Evolutionary conservation across 805 yeast genomes (phyloP).

Genomic region (Lachancea lanzarotensis): DNA sequence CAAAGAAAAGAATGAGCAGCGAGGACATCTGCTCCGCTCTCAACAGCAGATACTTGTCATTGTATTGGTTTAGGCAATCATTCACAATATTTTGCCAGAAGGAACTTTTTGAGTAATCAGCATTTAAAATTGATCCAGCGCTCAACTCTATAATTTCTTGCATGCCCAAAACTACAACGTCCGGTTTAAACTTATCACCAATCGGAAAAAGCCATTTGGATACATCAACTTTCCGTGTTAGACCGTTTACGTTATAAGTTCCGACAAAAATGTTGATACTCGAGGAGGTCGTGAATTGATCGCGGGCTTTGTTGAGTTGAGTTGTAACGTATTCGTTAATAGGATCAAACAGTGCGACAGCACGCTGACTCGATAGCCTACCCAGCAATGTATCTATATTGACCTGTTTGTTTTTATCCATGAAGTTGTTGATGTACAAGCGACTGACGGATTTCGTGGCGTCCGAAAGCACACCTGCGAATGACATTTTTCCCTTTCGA

Average conservation of each 20-base stretch:
- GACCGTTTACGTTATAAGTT: constrained; percentile 83
- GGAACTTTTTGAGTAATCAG: constrained; percentile 69
- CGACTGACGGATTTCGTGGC: constrained; percentile 94
- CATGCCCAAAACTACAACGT: constrained; percentile 80
- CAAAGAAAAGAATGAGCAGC: constrained; percentile 57
- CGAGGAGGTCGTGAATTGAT: constrained; percentile 52
- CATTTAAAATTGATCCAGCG: constrained; percentile 82
- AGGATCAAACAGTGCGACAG: constrained; percentile 81
- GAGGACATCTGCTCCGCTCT: constrained; percentile 76
- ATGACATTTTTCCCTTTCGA: constrained; percentile 90
- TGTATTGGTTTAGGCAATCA: constrained; percentile 51
- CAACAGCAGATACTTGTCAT: constrained; percentile 52
- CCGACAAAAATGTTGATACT: constrained; percentile 68
- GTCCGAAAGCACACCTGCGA: constrained; percentile 96
- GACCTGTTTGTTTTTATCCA: constrained; percentile 85
- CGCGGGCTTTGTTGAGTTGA: constrained; percentile 40
- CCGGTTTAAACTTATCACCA: constrained; percentile 53
- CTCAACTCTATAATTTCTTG: constrained; percentile 93
- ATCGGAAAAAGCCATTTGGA: constrained; percentile 78
- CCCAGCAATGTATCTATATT: constrained; percentile 86
- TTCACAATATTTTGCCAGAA: constrained; percentile 73
- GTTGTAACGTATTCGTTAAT: constrained; percentile 75
- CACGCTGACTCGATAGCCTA: constrained; percentile 58
- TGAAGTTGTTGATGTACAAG: constrained; percentile 92
- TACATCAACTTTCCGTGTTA: constrained; percentile 50